These are phyloP conservation scores for Urochloa ruziziensis DNA, from an alignment of 176 grass and related monocot species.

Conservation along the genomic window DNA sequence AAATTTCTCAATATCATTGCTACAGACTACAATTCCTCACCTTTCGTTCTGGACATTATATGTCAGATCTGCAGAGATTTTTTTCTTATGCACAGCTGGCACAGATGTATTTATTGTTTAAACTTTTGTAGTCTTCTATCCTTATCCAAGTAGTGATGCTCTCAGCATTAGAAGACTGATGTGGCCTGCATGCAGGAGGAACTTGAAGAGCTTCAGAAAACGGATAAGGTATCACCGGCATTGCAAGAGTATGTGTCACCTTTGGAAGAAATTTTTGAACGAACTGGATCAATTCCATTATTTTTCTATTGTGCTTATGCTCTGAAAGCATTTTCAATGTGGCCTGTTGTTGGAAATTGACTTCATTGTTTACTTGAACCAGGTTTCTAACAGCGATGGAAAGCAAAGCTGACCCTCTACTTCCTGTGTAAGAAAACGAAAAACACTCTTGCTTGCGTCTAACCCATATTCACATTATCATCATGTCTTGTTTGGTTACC, in stretches of 20 bases:
- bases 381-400: slow-evolving; percentile 65
- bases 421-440: slow-evolving; percentile 60
- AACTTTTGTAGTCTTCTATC: neutral
- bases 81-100: neutral
- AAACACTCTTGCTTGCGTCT: neutral
- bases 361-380: slow-evolving; percentile 16
- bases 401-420: slow-evolving; percentile 72
- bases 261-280: slow-evolving; percentile 8
- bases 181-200: slow-evolving; percentile 55
- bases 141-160: neutral
- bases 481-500: neutral
- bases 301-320: neutral
- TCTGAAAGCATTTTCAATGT: neutral
- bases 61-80: neutral
- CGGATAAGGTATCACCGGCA: slow-evolving; percentile 57
- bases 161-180: neutral
- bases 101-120: neutral
- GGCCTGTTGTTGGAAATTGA: neutral
- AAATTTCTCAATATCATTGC: neutral
- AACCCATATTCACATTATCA: neutral
- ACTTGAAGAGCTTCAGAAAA: slow-evolving; percentile 68
- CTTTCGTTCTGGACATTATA: neutral
- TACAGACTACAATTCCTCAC: neutral
- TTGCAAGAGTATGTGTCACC: slow-evolving; percentile 62
- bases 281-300: neutral